Percentiles rank a stretch among this genome's conserved stretches.
phyloP scores from a whole-genome alignment of 2,329 filamentous ascomycete genomes.

The Alternaria panax region DNA sequence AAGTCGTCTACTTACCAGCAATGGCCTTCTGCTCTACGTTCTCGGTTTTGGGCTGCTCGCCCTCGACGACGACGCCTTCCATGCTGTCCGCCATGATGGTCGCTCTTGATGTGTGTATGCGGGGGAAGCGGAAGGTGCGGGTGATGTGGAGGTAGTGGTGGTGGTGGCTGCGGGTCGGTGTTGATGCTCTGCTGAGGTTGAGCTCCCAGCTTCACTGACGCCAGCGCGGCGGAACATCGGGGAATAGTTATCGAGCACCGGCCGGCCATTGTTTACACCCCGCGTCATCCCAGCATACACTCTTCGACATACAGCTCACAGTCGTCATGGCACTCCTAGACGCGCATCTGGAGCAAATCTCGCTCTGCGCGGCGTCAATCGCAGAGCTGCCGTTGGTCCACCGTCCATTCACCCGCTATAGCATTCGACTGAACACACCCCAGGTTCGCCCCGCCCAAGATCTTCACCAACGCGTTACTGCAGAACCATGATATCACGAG shows the following conservation, averaged over 20 bases:
- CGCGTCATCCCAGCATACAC: conserved; percentile 11
- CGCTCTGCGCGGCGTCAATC: conserved; percentile 58
- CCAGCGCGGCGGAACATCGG: conserved; percentile 21
- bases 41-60: conserved; percentile 52
- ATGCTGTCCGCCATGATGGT: conserved; percentile 59
- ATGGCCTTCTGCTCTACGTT: conserved; percentile 52
- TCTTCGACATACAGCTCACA: background rate
- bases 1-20: conserved; percentile 40
- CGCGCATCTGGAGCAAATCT: conserved; percentile 60
- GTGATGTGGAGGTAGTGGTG: conserved; percentile 17
- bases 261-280: conserved; percentile 25
- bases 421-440: conserved; percentile 26
- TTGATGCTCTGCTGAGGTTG: conserved; percentile 30
- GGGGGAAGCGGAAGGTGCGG: conserved; percentile 24
- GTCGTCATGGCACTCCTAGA: conserved; percentile 54
- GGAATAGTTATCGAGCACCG: conserved; percentile 24
- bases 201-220: conserved; percentile 27
- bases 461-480: conserved; percentile 93
- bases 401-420: background rate
- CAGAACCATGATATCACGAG: conserved; percentile 90
- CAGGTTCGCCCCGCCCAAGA: conserved; percentile 89
- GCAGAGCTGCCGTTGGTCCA: conserved; percentile 55
- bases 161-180: conserved; percentile 21
- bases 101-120: conserved; percentile 20
- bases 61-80: conserved; percentile 56